Base-by-base conservation (phyloP, 2,329 filamentous ascomycete genomes). In the Endothia cerciana region DNA sequence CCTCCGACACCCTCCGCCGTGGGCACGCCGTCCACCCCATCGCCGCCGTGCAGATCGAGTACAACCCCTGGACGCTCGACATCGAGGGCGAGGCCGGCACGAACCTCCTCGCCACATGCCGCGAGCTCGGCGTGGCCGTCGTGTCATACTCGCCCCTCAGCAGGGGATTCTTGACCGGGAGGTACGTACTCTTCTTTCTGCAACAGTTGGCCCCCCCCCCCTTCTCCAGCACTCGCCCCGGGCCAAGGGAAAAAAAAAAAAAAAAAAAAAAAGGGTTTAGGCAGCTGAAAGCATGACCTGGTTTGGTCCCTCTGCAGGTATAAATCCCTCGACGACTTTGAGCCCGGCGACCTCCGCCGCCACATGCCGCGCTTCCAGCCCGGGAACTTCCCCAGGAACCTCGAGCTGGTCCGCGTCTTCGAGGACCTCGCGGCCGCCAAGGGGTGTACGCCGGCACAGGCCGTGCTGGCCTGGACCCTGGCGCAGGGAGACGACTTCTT, bases 391-490 rank as follows among this genome's bases (percentile, higher is more conserved):
- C 75, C 73, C 10, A 84, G 84, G 73, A 89, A 89, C 69, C 67
- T 88, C 13, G 76, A 79, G 68, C 73, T 89, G 2, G 82, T 87
- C 3, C 81, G 84, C 40, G 74, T 74, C 22, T 79, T 90, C 64
- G 73, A 76, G 3, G 76, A 72, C 5, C 71, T 89, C 6, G 86
- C 85, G 0, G 75, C 80, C 51, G 78, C 76, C 68, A 89, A 90
- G 75, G 81, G 72, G 7, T 22, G 79, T 56, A 88, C 87, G 0
- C 70, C 85, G 0, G 80, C 80, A 1, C 84, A 91, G 72, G 72
- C 91, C 40, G 83, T 85, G 1, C 77, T 91, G 36, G 88, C 88
- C 0, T 91, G 88, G 87, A 70, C 91, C 64, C 71, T 88, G 69
- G 82, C 82, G 4, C 87, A 90, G 70, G 85, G 85, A 0, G 79